Percentiles rank a stretch among this genome's conserved stretches.
Conservation (phyloP, 441 rosid genomes). For the Macaranga tanarius region DNA sequence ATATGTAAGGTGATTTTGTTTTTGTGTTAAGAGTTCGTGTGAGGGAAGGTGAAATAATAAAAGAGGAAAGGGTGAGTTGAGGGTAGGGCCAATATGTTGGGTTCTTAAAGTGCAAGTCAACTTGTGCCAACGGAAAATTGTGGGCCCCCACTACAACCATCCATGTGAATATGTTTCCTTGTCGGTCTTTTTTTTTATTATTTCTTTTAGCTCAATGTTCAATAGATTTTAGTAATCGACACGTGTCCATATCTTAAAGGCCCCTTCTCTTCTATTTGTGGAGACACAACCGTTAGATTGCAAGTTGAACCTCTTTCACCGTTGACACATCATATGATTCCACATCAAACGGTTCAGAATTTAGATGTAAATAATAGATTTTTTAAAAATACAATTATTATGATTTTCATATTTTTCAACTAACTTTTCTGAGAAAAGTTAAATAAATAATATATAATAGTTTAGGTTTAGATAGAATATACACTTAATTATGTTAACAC, state of each 20-base stretch:
- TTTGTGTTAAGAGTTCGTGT: neutral
- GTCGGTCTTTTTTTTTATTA: constrained; percentile 14
- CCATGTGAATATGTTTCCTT: constrained; percentile 35
- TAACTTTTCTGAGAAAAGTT: neutral
- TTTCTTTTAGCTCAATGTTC: neutral
- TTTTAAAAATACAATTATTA: too few relatives aligned
- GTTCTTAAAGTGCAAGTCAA: constrained; percentile 33
- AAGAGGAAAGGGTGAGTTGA: neutral
- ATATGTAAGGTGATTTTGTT: neutral
- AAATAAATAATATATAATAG: too few relatives aligned
- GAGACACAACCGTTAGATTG: constrained; percentile 11
- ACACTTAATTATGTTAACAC: too few relatives aligned
- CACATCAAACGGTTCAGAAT: too few relatives aligned
- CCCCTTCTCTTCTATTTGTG: neutral
- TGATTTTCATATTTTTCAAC: neutral
- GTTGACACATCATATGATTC: neutral
- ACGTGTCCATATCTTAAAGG: constrained; percentile 6
- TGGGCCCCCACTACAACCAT: constrained; percentile 24
- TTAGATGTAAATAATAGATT: too few relatives aligned
- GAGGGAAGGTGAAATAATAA: neutral
- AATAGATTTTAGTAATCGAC: neutral
- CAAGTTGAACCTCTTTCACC: neutral
- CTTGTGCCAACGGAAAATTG: constrained; percentile 23
- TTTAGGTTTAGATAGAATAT: too few relatives aligned
- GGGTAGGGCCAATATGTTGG: constrained; percentile 30